Evolutionary conservation across 257 asterid species (phyloP).

Genomic region (Solanum tarapatanum): DNA sequence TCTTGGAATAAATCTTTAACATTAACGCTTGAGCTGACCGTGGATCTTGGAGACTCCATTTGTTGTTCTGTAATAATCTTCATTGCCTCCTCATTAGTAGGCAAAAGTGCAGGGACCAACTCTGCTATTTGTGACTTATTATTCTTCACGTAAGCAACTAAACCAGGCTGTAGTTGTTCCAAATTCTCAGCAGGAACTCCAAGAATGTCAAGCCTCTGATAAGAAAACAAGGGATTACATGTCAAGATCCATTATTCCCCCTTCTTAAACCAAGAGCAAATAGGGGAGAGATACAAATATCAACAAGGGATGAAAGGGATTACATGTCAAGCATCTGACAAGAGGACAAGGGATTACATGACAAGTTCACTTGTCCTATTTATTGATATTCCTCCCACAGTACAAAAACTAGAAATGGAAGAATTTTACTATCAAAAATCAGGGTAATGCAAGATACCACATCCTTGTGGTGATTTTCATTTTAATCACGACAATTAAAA

Average conservation of each 20-base stretch:
- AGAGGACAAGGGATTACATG: background rate
- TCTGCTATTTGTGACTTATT: constrained; percentile 29
- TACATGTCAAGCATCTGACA: background rate
- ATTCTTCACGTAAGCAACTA: constrained; percentile 50
- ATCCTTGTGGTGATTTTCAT: background rate
- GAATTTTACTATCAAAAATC: background rate
- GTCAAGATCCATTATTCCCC: background rate
- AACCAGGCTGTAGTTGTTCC: constrained; percentile 39
- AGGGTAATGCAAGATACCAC: background rate
- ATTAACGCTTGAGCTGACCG: constrained; percentile 9
- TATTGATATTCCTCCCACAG: background rate
- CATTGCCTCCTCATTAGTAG: constrained; percentile 43
- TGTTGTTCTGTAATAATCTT: constrained; percentile 17
- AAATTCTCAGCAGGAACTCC: constrained; percentile 52
- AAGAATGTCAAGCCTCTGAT: constrained; percentile 65
- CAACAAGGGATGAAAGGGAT: background rate
- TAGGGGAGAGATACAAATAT: background rate
- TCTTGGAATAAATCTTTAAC: constrained; percentile 35
- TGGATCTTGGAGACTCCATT: constrained; percentile 12
- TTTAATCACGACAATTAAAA: background rate
- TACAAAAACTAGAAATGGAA: background rate
- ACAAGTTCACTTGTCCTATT: background rate
- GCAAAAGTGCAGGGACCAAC: constrained; percentile 58
- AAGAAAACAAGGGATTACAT: background rate
- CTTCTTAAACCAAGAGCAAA: background rate